These are phyloP conservation scores for Sphaerobolus stellatus DNA, from an alignment of 1,284 basidiomycete genomes.

Conservation along the genomic window DNA sequence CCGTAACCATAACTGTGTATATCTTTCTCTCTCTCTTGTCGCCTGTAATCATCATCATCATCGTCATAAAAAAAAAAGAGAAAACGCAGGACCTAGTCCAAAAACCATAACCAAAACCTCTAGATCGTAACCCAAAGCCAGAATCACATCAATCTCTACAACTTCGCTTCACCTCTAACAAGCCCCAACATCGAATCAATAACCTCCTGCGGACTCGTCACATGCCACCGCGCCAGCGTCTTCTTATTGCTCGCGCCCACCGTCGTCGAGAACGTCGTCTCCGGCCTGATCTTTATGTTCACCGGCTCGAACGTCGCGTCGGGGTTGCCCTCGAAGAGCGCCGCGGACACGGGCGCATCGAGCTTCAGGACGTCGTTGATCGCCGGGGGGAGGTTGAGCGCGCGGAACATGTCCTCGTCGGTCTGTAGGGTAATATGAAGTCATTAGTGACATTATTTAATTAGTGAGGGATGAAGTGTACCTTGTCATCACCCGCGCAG, in stretches of 20 bases:
- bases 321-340: constrained; percentile 37
- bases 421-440: constrained; percentile 46
- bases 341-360: constrained; percentile 28
- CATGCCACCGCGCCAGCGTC: constrained; percentile 87
- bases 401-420: constrained; percentile 96
- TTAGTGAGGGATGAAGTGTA: too few species aligned
- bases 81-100: too few species aligned
- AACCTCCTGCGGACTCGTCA: constrained; percentile 75
- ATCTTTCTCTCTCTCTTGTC: too few species aligned
- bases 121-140: too few species aligned
- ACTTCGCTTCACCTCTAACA: constrained; percentile 22
- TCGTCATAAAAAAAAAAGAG: too few species aligned
- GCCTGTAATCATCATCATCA: too few species aligned
- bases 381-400: constrained; percentile 67
- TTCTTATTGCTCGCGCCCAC: constrained; percentile 86
- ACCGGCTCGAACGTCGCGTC: constrained; percentile 44
- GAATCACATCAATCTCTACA: neutral
- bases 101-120: too few species aligned
- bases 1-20: too few species aligned
- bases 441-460: too few species aligned
- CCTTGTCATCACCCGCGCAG: constrained; percentile 98
- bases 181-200: constrained; percentile 67
- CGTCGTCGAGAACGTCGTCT: constrained; percentile 83
- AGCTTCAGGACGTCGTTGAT: constrained; percentile 25
- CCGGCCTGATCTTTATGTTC: constrained; percentile 61